Conservation (phyloP, 306 rosid species). For the Delonix regia region DNA sequence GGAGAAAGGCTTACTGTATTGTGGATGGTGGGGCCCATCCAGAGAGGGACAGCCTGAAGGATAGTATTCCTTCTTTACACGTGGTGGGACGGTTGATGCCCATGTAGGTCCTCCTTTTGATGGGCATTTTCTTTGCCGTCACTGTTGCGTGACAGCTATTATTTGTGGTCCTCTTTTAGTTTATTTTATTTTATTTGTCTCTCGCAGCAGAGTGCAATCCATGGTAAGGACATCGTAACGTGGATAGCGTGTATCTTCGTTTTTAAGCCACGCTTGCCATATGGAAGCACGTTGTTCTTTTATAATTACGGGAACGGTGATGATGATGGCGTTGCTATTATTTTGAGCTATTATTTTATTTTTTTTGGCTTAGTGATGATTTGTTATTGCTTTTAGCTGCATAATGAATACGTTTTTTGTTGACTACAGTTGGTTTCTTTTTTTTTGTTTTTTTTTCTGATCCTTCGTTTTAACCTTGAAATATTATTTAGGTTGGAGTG, state of each 20-base stretch:
- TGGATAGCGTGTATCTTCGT: neutral
- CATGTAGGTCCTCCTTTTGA: neutral
- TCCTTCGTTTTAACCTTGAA: neutral
- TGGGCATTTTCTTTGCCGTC: neutral
- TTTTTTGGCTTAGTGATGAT: no score
- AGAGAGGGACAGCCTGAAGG: neutral
- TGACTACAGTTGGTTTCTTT: neutral
- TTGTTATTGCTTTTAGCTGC: neutral
- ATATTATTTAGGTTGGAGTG: conserved; percentile 81
- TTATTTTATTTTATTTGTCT: neutral
- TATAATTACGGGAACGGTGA: neutral
- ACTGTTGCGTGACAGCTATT: conserved; percentile 45
- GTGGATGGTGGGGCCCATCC: conserved; percentile 30
- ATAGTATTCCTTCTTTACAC: neutral
- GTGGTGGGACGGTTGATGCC: neutral
- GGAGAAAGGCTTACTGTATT: neutral
- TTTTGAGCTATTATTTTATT: neutral
- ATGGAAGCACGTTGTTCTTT: conserved; percentile 3
- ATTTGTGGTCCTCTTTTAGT: conserved; percentile 29
- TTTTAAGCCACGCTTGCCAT: neutral
- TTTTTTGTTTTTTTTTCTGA: no score
- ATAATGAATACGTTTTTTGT: neutral
- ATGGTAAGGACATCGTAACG: neutral
- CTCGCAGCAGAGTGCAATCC: neutral
- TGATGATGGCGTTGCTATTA: neutral